Evolutionary conservation across 805 yeast genomes (phyloP), one percentile per base, ranked within the genome.

Genomic region (Metschnikowia colocasiae): DNA sequence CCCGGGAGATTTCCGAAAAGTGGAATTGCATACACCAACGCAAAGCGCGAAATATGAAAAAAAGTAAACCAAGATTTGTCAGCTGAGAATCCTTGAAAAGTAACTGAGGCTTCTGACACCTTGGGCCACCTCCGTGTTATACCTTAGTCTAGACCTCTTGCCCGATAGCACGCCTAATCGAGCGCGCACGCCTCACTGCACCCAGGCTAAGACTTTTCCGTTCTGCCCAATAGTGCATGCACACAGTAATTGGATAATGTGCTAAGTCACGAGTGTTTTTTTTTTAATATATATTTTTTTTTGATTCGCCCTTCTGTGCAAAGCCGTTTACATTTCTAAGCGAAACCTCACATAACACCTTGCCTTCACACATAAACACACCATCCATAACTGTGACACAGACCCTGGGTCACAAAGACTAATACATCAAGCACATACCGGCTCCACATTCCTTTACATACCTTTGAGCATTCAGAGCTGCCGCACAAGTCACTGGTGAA

Each of bases 221-320:
- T 26, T 39, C 16, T 39, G 25, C 33, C 5, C 22, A 20, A 7
- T 26, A 18, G 12, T n/a, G 26, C 42, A 27, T 39, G 42, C 42
- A 39, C 23, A 39, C 25, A 39, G 33, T 16, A 27, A 27, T 27
- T 18, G 23, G 42, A 16, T 19, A 38, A 27, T 38, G 20, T 15
- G 5, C 15, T n/a, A 30, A 40, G 43, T 30, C 43, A 40, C 43
- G 43, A 7, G 40, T 9, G 22, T 45, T 25, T 32, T 27, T 45
- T 22, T 25, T 25, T 25, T 25, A n/a, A n/a, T n/a, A n/a, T n/a
- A n/a, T n/a, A n/a, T 25, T 6, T 25, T 37, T 18, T 26, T 41
- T 32, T 39, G 42, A 19, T 29, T 42, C 30, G 23, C 22, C 43
- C 29, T 18, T 19, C 36, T 25, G 40, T 33, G 36, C 36, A 20